Evolutionary conservation across 495 filamentous ascomycete species (phyloP).

Genomic region (Penicillium ucsense): DNA sequence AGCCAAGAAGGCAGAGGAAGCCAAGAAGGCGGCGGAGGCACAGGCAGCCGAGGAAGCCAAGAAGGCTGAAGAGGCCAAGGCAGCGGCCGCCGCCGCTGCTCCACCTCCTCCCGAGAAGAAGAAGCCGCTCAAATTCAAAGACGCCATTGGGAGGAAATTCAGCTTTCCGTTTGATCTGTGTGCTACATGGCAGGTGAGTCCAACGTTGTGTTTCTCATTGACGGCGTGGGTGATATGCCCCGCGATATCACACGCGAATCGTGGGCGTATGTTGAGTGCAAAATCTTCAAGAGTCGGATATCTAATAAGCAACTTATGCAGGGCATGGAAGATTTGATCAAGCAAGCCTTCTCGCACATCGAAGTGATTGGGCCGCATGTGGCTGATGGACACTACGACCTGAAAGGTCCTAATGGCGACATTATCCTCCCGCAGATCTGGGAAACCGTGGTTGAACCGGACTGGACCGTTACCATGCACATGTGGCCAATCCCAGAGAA

Average conservation of each 20-base stretch:
- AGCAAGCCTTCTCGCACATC: slow-evolving; percentile 79
- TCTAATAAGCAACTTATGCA: slow-evolving; percentile 21
- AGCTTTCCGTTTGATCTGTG: slow-evolving; percentile 76
- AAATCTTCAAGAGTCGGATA: too few relatives aligned
- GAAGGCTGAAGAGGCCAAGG: slow-evolving; percentile 1
- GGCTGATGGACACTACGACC: slow-evolving; percentile 74
- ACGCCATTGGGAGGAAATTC: slow-evolving; percentile 78
- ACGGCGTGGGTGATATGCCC: too few relatives aligned
- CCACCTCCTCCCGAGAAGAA: slow-evolving; percentile 40
- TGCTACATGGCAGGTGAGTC: slow-evolving; percentile 65
- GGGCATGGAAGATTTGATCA: slow-evolving; percentile 82
- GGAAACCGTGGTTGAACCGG: slow-evolving; percentile 77
- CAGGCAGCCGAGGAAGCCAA: slow-evolving; percentile 1
- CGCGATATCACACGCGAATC: too few relatives aligned
- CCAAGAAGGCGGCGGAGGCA: slow-evolving; percentile 3
- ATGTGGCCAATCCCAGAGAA: slow-evolving; percentile 87
- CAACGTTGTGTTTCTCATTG: too few relatives aligned
- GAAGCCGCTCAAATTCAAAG: slow-evolving; percentile 71
- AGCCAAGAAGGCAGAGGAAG: background rate
- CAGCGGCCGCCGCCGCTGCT: slow-evolving; percentile 7
- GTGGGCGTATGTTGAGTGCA: too few relatives aligned
- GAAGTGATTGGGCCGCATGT: slow-evolving; percentile 76
- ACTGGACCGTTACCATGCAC: slow-evolving; percentile 88
- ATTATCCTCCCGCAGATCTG: slow-evolving; percentile 83
- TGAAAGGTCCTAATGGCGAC: slow-evolving; percentile 73